Evolutionary conservation across 768 basidiomycete species (phyloP).

Genomic region (Auricularia sp.): DNA sequence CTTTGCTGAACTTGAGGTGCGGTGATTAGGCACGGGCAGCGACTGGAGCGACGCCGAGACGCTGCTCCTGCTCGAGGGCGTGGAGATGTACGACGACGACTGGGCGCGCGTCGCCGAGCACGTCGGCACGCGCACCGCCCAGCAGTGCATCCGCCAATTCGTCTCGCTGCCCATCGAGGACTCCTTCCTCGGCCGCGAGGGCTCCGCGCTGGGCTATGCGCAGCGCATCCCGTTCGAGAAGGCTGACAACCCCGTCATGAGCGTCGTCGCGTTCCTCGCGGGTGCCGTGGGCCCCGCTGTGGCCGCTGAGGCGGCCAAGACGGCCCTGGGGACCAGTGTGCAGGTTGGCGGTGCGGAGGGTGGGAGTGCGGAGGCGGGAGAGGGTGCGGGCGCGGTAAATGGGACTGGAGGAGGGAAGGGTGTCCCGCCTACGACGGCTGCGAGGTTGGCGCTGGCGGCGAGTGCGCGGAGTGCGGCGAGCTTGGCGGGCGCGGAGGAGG

Average conservation of each 20-base stretch:
- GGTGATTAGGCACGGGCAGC: conserved; percentile 31
- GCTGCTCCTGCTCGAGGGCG: conserved; percentile 80
- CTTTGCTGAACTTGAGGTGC: too few relatives aligned
- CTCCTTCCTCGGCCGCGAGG: conserved; percentile 61
- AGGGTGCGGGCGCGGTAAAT: conserved; percentile 16
- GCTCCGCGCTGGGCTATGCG: conserved; percentile 59
- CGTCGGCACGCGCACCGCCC: conserved; percentile 81
- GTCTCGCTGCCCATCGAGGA: conserved; percentile 95
- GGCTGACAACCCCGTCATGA: conserved; percentile 96
- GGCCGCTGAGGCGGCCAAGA: conserved; percentile 89
- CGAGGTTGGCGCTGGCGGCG: conserved; percentile 76
- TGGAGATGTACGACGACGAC: conserved; percentile 98
- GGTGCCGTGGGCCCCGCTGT: conserved; percentile 84
- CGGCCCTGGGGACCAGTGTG: conserved; percentile 50
- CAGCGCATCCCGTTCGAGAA: conserved; percentile 84
- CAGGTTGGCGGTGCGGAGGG: conserved; percentile 43
- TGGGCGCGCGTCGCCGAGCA: conserved; percentile 91
- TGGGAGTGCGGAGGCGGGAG: background rate
- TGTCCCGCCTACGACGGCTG: conserved; percentile 63
- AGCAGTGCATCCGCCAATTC: conserved; percentile 94
- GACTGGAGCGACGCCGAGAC: conserved; percentile 89
- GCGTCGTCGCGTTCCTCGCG: conserved; percentile 93
- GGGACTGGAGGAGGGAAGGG: conserved; percentile 4
- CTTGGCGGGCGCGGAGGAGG: conserved; percentile 75
- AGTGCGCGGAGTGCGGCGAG: conserved; percentile 76